Evolutionary conservation across 345 rosid genomes (phyloP), one percentile per base, ranked within the genome.

Genomic region (Pistacia vera): DNA sequence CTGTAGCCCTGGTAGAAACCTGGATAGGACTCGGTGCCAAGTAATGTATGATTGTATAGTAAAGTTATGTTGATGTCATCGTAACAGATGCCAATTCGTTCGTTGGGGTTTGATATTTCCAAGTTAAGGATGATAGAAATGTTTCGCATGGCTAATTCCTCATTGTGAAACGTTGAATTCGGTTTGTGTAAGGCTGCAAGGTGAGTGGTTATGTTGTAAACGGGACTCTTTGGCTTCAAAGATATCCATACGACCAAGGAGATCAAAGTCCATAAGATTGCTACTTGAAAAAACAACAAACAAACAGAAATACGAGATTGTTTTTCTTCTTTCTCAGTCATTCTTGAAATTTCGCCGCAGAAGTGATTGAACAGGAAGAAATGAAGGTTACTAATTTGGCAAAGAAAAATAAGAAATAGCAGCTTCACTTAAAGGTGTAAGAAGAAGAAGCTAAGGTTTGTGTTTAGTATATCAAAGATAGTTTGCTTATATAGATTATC

Each of bases 1-100:
- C n/a, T 66, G 66, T 46, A 48, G 55, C 72, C 72, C 22, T 65
- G 67, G 22, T 57, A 67, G 72, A 71, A 77, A 41, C 75, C 76
- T 8, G 76, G 35, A 0, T 71, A 2, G 30, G 65, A 71, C 18
- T 65, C 65, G 65, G 56, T 46, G 49, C 80, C 71, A 4, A 71
- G 57, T 4, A 64, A 11, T 28, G 11, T 8, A 30, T 46, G 60
- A 0, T 0, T 56, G 60, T 72, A 57, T 36, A 17, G 57, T 5
- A 71, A 64, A 57, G 38, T 61, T 30, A 65, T 13, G 25, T 64
- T 18, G 38, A 65, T 57, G 22, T 44, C 61, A 13, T 57, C 46
- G 22, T 71, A 66, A 63, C 54, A 11, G 52, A 70, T 55, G 22
- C 61, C 66, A 8, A 71, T 56, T 36, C 59, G 18, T 49, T 64